Evolutionary conservation across 495 filamentous ascomycete species (phyloP).

Genomic region (Penicillium macrosclerotiorum): DNA sequence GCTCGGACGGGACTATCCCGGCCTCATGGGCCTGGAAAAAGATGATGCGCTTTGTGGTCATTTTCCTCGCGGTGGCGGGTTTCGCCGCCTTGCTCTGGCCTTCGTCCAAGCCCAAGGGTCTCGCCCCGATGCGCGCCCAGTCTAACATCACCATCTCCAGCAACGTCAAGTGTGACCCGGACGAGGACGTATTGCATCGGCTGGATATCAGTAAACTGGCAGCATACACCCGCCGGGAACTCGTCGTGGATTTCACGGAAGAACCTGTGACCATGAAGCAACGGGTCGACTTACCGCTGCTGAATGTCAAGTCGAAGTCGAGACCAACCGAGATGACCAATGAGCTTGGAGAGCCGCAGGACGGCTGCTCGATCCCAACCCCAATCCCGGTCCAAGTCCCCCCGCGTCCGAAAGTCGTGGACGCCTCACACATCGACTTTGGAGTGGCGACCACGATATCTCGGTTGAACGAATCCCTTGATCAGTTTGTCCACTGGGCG

Average conservation of each 20-base stretch:
- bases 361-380: constrained; percentile 32
- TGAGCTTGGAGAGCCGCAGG: constrained; percentile 18
- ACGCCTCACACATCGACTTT: constrained; percentile 56
- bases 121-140: constrained; percentile 13
- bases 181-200: constrained; percentile 27
- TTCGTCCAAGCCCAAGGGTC: constrained; percentile 10
- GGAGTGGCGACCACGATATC: constrained; percentile 59
- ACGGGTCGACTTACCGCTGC: constrained; percentile 32
- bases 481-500: constrained; percentile 61
- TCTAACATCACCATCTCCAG: constrained; percentile 39
- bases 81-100: constrained; percentile 32
- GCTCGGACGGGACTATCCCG: constrained; percentile 25
- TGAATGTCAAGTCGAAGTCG: constrained; percentile 13
- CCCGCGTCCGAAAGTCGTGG: constrained; percentile 27
- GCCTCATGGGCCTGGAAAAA: constrained; percentile 40
- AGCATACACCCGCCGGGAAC: constrained; percentile 44
- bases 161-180: constrained; percentile 33
- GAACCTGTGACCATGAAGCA: constrained; percentile 33
- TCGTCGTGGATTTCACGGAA: constrained; percentile 31
- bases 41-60: constrained; percentile 24
- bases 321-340: too few species aligned
- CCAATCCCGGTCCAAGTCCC: constrained; percentile 38
- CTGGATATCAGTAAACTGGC: constrained; percentile 32
- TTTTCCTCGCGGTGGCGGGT: constrained; percentile 18
- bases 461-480: constrained; percentile 54